Evolutionary conservation across 2,329 filamentous ascomycete genomes (phyloP).

Genomic region (Gyromitra esculenta): DNA sequence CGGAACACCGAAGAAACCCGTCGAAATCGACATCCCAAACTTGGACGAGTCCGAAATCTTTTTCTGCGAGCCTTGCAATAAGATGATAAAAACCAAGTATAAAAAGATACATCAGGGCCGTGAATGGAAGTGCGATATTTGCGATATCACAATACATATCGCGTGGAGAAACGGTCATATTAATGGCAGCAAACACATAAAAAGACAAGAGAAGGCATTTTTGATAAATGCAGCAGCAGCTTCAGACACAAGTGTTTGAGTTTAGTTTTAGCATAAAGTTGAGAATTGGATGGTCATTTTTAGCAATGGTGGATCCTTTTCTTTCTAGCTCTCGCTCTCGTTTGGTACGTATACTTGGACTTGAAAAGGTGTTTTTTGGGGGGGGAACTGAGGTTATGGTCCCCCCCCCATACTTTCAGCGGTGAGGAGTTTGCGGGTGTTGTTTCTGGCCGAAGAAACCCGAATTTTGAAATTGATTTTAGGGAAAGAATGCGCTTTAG

Average conservation of each 20-base stretch:
- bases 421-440: no score
- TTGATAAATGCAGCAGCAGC: not conserved
- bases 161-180: slow-evolving; percentile 2
- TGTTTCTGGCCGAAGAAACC: no score
- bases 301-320: not conserved
- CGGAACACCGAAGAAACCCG: not conserved
- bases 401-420: no score
- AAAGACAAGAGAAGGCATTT: not conserved
- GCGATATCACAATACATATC: slow-evolving; percentile 10
- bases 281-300: not conserved
- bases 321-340: not conserved
- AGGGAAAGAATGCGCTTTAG: no score
- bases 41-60: not conserved
- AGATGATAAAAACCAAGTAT: not conserved
- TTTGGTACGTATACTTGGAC: no score
- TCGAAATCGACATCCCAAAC: not conserved
- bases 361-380: no score
- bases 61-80: slow-evolving; percentile 1
- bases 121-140: slow-evolving; percentile 20
- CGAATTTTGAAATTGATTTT: no score
- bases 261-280: not conserved
- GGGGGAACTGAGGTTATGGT: no score
- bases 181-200: slow-evolving; percentile 6
- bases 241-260: not conserved
- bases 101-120: slow-evolving; percentile 1